Evolutionary conservation across 176 grass and related monocot genomes (phyloP).

Genomic region (Oryza meridionalis): DNA sequence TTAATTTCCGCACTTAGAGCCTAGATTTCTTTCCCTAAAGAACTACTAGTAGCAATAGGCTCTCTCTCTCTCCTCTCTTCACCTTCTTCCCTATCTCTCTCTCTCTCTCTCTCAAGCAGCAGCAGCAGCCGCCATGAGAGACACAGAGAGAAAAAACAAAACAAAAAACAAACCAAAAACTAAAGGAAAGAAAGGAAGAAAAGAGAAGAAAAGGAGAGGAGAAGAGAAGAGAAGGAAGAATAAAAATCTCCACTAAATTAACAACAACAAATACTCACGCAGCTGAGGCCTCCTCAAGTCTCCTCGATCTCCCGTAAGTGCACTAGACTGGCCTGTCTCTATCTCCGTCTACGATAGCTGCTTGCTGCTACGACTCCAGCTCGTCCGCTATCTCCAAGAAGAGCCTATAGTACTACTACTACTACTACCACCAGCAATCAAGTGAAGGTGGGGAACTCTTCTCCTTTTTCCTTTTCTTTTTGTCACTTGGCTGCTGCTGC

Average conservation of each 20-base stretch:
- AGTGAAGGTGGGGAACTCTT: not conserved
- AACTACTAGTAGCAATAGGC: not conserved
- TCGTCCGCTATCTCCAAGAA: conserved; percentile 7
- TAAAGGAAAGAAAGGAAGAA: not conserved
- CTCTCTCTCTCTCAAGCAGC: not conserved
- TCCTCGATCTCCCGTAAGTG: not conserved
- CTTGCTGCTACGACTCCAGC: not conserved
- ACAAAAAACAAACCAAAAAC: not conserved
- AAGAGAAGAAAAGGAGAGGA: not conserved
- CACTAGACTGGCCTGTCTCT: conserved; percentile 40
- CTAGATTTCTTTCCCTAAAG: conserved; percentile 35
- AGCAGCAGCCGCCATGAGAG: not conserved
- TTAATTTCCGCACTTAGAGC: conserved; percentile 28
- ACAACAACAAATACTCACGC: not conserved
- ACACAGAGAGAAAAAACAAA: not conserved
- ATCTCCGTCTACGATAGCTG: conserved; percentile 13
- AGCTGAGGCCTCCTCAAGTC: not conserved
- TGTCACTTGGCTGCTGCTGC: not conserved
- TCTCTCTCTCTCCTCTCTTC: too few relatives aligned
- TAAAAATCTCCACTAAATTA: conserved; percentile 37
- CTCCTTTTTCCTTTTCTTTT: not conserved
- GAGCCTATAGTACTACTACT: not conserved
- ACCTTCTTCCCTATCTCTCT: too few relatives aligned
- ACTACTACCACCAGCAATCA: not conserved
- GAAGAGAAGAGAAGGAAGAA: conserved; percentile 5